Percentiles rank a stretch among this genome's conserved stretches.
These are phyloP conservation scores for Multifurca ochricompacta DNA, from an alignment of 768 basidiomycete genomes.

Conservation along the genomic window DNA sequence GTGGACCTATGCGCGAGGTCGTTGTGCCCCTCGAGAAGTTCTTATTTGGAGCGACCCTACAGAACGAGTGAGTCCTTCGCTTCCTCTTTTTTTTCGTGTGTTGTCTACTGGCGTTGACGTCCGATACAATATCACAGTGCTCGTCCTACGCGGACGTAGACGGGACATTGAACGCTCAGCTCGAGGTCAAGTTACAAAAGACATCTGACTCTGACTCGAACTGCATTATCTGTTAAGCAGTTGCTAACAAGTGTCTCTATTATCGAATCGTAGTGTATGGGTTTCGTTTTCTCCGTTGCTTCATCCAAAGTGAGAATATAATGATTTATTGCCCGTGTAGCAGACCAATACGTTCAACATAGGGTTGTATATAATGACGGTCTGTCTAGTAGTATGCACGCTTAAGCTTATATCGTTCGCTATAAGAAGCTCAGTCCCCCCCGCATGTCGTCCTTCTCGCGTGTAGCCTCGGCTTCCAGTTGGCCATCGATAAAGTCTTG, in stretches of 20 bases:
- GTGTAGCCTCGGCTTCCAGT: too few species aligned
- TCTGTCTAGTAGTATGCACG: not conserved
- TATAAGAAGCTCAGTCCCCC: too few species aligned
- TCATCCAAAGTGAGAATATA: not conserved
- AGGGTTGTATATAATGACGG: not conserved
- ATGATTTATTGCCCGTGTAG: too few species aligned
- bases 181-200: constrained; percentile 19
- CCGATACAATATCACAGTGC: not conserved
- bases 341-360: too few species aligned
- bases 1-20: constrained; percentile 3
- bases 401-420: too few species aligned
- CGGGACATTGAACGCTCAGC: constrained; percentile 18
- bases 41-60: constrained; percentile 1
- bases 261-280: not conserved
- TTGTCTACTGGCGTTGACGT: not conserved
- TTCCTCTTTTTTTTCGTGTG: not conserved
- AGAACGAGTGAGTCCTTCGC: constrained; percentile 10
- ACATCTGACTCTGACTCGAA: not conserved
- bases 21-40: constrained; percentile 11
- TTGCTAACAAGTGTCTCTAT: not conserved
- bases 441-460: too few species aligned
- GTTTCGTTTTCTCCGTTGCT: not conserved
- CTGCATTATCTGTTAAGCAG: constrained; percentile 18
- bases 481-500: too few species aligned
- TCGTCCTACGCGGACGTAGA: constrained; percentile 11